A percentile compares a stretch with the other conserved stretches of the same genome.
These are phyloP conservation scores for Zea mays DNA, from an alignment of 176 grass and related monocot species.

Conservation along the genomic window Zm-B73-REFERENCE-NAM-5.0 NC_050103.1:16054001-16054500, in stretches of 20 bases:
- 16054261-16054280: constrained; percentile 20
- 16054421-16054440: constrained; percentile 13
- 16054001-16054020: constrained; percentile 62
- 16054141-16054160: constrained; percentile 70
- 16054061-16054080: constrained; percentile 83
- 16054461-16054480: neutral
- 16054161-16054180: constrained; percentile 55
- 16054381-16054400: constrained; percentile 1
- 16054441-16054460: neutral
- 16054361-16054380: constrained; percentile 72
- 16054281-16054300: constrained; percentile 21
- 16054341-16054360: constrained; percentile 85
- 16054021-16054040: constrained; percentile 76
- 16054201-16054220: constrained; percentile 56
- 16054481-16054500: neutral
- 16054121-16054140: constrained; percentile 72
- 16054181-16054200: constrained; percentile 57
- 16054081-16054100: constrained; percentile 71
- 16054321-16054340: constrained; percentile 65
- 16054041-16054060: constrained; percentile 90
- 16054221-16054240: constrained; percentile 50
- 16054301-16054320: constrained; percentile 66
- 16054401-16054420: neutral
- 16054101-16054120: constrained; percentile 90
- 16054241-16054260: constrained; percentile 5